Evolutionary conservation across 1,139 yeast genomes (phyloP).

Genomic region (Casaregolazyma lundiana): DNA sequence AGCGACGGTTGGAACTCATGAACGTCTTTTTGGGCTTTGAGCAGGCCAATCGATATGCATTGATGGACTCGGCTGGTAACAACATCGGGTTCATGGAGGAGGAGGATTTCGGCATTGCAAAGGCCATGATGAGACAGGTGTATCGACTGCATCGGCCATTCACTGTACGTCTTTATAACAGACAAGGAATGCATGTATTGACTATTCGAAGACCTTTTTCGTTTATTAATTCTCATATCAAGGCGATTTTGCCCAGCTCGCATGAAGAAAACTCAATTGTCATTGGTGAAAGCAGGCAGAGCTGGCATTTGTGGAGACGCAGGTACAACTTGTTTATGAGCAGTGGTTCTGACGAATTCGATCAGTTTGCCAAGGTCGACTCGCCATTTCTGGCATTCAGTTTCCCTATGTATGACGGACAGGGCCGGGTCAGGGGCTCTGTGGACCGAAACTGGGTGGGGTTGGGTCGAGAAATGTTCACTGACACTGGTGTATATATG

Average conservation of each 20-base stretch:
- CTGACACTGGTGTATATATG: constrained; percentile 91
- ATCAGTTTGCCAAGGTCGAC: constrained; percentile 80
- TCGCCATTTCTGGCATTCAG: constrained; percentile 83
- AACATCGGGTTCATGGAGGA: constrained; percentile 79
- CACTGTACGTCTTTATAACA: constrained; percentile 73
- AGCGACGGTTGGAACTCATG: constrained; percentile 83
- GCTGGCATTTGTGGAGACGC: constrained; percentile 94
- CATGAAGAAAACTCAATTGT: constrained; percentile 42
- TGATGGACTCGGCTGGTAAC: constrained; percentile 69
- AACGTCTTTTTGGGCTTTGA: constrained; percentile 84
- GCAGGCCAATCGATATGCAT: constrained; percentile 75
- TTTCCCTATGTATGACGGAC: constrained; percentile 65
- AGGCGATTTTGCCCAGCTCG: constrained; percentile 54
- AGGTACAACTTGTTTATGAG: constrained; percentile 63
- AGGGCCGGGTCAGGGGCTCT: constrained; percentile 59
- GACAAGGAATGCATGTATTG: constrained; percentile 60
- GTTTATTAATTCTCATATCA: constrained; percentile 82
- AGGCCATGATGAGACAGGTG: constrained; percentile 72
- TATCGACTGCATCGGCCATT: constrained; percentile 84
- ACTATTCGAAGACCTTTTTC: constrained; percentile 73
- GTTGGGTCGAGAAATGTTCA: constrained; percentile 81
- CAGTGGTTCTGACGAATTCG: constrained; percentile 39
- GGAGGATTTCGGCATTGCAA: constrained; percentile 65
- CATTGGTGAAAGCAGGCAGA: constrained; percentile 83
- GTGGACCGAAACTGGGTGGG: constrained; percentile 97